phyloP scores from a whole-genome alignment of 352 stramenopile genomes.

The Globisporangium iwayamae region DNA sequence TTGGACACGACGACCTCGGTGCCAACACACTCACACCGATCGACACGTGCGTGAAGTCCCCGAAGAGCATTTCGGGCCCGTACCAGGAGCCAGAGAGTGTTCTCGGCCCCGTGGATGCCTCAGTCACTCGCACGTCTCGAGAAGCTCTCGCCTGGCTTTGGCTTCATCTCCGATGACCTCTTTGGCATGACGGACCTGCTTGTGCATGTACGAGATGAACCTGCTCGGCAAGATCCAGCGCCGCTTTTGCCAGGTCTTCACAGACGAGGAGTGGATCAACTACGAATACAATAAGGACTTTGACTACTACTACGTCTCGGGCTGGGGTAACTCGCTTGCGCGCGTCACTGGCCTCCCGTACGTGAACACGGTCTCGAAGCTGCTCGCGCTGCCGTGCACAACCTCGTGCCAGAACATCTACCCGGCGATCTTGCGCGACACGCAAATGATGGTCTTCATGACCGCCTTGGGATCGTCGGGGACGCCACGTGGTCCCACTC shows the following conservation, averaged over 20 bases:
- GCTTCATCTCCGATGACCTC: constrained; percentile 29
- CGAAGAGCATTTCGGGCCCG: constrained; percentile 28
- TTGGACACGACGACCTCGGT: constrained; percentile 4
- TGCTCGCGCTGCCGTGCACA: constrained; percentile 39
- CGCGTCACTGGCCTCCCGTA: constrained; percentile 43
- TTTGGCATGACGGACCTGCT: constrained; percentile 45
- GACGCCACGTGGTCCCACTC: constrained; percentile 42
- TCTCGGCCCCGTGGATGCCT: constrained; percentile 9
- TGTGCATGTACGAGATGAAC: constrained; percentile 54
- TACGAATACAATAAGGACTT: constrained; percentile 56
- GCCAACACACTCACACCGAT: constrained; percentile 54
- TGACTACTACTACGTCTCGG: constrained; percentile 54
- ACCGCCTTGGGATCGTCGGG: constrained; percentile 42
- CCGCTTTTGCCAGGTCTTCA: constrained; percentile 48
- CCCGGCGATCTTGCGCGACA: constrained; percentile 50
- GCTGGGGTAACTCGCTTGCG: constrained; percentile 38
- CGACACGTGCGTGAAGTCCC: constrained; percentile 44
- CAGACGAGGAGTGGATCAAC: constrained; percentile 48
- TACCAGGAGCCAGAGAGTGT: constrained; percentile 2
- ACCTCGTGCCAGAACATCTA: constrained; percentile 53
- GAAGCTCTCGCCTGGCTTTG: constrained; percentile 36
- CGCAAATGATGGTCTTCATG: constrained; percentile 47
- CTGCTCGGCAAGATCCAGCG: constrained; percentile 34
- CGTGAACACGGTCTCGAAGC: constrained; percentile 34
- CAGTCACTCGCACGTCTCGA: constrained; percentile 25